phyloP scores from a whole-genome alignment of 2,329 filamentous ascomycete species.

The Clonostachys sp. region DNA sequence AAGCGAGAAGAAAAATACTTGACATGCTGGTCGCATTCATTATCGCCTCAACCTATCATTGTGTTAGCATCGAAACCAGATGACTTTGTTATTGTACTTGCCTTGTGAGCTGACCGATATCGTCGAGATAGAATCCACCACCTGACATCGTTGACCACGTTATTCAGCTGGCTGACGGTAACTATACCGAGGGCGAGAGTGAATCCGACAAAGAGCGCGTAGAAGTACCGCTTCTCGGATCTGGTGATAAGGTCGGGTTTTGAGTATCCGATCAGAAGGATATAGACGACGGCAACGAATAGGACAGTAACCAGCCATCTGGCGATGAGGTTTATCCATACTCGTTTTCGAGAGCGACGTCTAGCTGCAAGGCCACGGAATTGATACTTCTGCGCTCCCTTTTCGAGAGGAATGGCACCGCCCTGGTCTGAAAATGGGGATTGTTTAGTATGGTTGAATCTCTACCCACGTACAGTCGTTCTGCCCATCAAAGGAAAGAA shows the following conservation, averaged over 20 bases:
- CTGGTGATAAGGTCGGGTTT: constrained; percentile 19
- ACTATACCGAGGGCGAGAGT: constrained; percentile 35
- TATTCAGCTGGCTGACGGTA: constrained; percentile 34
- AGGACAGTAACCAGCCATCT: constrained; percentile 20
- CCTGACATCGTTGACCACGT: constrained; percentile 35
- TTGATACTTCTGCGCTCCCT: too few species aligned
- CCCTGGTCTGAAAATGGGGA: too few species aligned
- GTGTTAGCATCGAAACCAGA: too few species aligned
- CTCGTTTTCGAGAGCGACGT: neutral
- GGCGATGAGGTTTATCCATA: neutral
- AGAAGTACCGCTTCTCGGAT: constrained; percentile 31
- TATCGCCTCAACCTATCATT: constrained; percentile 9
- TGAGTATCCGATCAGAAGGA: constrained; percentile 18
- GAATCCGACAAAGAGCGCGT: constrained; percentile 35
- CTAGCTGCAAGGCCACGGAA: too few species aligned
- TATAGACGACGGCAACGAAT: constrained; percentile 18
- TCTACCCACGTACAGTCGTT: too few species aligned
- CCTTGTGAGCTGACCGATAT: constrained; percentile 30
- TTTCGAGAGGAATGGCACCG: too few species aligned
- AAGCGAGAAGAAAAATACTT: constrained; percentile 16
- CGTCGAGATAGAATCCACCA: constrained; percentile 36
- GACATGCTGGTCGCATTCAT: constrained; percentile 18
- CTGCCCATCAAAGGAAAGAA: too few species aligned
- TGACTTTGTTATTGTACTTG: too few species aligned
- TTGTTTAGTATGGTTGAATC: too few species aligned